Base-by-base conservation (phyloP, 345 rosid genomes). In the Bruguiera sexangula region DNA sequence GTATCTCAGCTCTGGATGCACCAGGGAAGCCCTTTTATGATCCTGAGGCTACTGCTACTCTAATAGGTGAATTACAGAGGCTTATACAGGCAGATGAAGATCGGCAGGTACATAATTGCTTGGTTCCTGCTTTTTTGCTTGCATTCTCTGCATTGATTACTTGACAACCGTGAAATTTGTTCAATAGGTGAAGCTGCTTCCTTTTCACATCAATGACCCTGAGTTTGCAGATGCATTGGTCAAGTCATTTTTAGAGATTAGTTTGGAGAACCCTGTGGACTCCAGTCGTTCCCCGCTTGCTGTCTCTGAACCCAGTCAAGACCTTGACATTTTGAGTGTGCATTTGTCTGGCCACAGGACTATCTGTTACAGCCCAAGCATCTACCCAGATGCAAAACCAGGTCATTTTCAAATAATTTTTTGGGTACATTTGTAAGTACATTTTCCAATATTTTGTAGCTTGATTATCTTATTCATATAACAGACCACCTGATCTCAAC, bases 1-100 rank as follows among this genome's bases (percentile, higher is more conserved):
- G 96, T 69, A 64, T 94, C 64, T 89, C 98, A 59, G 95, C 90
- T 66, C 76, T 94, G 79, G 98, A 91, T 85, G 87, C 90, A 58
- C 87, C 82, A 20, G 89, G 85, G 62, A 82, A 74, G 76, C 88
- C 97, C 63, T 94, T 94, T 78, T 83, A 75, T 83, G 98, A 94
- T 80, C 91, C 93, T 29, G 86, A 85, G 79, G 95, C 95, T 55
- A 84, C 86, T 51, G 75, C 77, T 30, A 60, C 86, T 66, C 90
- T 94, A 69, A 69, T 87, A 30, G 82, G 69, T 69, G 98, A 89
- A 81, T 69, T 91, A 11, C 81, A 83, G 75, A 76, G 31, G 63
- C 91, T 85, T 71, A 73, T 94, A 56, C 60, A 24, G 30, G 60
- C 29, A 22, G 31, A 24, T 65, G 84, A 89, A 66, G 86, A 91